Evolutionary conservation across 495 filamentous ascomycete genomes (phyloP).

Genomic region (Lindgomyces ingoldianus): DNA sequence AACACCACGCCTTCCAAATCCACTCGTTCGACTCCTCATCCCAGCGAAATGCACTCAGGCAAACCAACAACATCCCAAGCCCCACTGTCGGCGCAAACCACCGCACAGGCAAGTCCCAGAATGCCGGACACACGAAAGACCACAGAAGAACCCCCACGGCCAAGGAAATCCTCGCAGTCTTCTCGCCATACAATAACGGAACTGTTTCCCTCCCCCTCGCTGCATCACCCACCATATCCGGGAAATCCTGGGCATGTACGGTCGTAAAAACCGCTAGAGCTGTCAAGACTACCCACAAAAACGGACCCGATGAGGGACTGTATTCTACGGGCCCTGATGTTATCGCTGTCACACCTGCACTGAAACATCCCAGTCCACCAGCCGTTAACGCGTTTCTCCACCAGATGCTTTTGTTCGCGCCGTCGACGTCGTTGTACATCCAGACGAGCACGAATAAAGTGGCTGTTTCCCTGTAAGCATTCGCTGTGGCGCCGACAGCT

Average conservation of each 20-base stretch:
- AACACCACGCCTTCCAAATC: not conserved
- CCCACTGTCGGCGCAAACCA: not conserved
- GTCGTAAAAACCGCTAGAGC: slow-evolving; percentile 52
- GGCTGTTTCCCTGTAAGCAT: slow-evolving; percentile 2
- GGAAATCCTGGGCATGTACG: slow-evolving; percentile 56
- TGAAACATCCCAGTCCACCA: slow-evolving; percentile 44
- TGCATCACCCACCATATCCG: slow-evolving; percentile 52
- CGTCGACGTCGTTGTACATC: slow-evolving; percentile 58
- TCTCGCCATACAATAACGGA: slow-evolving; percentile 51
- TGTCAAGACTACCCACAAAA: slow-evolving; percentile 51
- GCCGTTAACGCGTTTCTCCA: slow-evolving; percentile 49
- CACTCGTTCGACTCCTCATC: not conserved
- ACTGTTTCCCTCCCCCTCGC: slow-evolving; percentile 48
- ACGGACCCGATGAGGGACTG: slow-evolving; percentile 24
- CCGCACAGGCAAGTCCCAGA: not conserved
- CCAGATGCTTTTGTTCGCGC: slow-evolving; percentile 48
- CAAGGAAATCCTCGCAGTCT: slow-evolving; percentile 45
- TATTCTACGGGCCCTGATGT: not conserved
- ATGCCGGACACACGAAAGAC: slow-evolving; percentile 37
- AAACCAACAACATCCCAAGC: not conserved
- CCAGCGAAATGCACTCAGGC: not conserved
- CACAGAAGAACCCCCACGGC: slow-evolving; percentile 47
- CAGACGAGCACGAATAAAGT: slow-evolving; percentile 34
- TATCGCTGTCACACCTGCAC: slow-evolving; percentile 26
- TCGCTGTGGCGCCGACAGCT: not conserved